phyloP scores from a whole-genome alignment of 2,329 filamentous ascomycete genomes.

The Arthroderma sp. region DNA sequence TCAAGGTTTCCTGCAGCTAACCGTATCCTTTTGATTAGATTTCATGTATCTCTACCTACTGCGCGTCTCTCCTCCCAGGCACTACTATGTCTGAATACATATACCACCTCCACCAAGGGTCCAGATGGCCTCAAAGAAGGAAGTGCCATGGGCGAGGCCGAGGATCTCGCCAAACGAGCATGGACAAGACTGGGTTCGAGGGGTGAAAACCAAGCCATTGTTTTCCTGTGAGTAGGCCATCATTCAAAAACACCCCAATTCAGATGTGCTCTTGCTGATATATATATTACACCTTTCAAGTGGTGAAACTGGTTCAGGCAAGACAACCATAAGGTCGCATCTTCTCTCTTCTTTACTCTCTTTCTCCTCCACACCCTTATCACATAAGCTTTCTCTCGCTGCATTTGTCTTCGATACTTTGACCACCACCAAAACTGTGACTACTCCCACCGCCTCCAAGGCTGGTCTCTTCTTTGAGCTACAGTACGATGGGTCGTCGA shows the following conservation, averaged over 20 bases:
- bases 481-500: conserved; percentile 84
- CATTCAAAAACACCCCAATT: conserved; percentile 1
- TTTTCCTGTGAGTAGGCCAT: conserved; percentile 64
- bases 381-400: conserved; percentile 81
- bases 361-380: conserved; percentile 84
- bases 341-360: conserved; percentile 72
- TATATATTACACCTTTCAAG: conserved; percentile 32
- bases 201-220: conserved; percentile 81
- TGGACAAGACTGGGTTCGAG: conserved; percentile 75
- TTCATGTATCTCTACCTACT: conserved; percentile 80
- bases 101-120: conserved; percentile 75
- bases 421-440: conserved; percentile 93
- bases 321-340: conserved; percentile 87
- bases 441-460: conserved; percentile 89
- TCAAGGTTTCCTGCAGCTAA: background rate
- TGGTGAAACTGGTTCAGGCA: conserved; percentile 90
- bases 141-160: conserved; percentile 80
- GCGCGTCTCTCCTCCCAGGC: conserved; percentile 83
- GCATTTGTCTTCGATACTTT: conserved; percentile 92
- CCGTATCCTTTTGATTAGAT: conserved; percentile 55
- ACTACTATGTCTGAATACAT: conserved; percentile 86
- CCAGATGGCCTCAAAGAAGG: conserved; percentile 84
- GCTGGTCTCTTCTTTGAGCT: conserved; percentile 90
- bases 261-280: conserved; percentile 16
- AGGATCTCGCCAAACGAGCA: conserved; percentile 78